phyloP scores from a whole-genome alignment of 129 eudicot genomes.

The Pseudognaphalium luteoalbum region DNA sequence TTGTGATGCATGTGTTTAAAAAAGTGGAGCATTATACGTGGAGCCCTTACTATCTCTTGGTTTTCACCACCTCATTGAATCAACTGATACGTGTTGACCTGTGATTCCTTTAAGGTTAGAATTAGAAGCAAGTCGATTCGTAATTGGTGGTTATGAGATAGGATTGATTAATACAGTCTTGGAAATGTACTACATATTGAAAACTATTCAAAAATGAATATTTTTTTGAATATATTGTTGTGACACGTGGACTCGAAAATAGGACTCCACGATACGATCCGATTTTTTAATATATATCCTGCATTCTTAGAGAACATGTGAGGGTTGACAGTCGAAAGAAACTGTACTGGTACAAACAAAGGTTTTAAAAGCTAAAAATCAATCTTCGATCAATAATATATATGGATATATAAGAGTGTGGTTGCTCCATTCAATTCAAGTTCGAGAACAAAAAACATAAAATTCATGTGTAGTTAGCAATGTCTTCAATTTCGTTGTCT shows the following conservation, averaged over 20 bases:
- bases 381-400: background rate
- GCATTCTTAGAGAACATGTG: no score
- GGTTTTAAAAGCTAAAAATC: background rate
- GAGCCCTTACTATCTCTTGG: background rate
- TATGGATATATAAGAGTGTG: background rate
- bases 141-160: background rate
- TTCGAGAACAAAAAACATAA: no score
- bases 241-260: background rate
- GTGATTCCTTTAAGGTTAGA: background rate
- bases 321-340: background rate
- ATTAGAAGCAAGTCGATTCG: background rate
- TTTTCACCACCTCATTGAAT: background rate
- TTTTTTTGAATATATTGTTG: background rate
- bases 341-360: background rate
- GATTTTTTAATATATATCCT: no score
- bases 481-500: background rate
- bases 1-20: background rate
- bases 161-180: background rate
- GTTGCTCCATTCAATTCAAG: background rate
- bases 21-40: background rate
- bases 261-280: background rate
- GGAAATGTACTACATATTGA: background rate
- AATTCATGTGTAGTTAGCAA: background rate
- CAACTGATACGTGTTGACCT: background rate
- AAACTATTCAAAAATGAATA: background rate